Base-by-base conservation (phyloP, 2,329 filamentous ascomycete genomes). In the Aspergillus ustus region DNA sequence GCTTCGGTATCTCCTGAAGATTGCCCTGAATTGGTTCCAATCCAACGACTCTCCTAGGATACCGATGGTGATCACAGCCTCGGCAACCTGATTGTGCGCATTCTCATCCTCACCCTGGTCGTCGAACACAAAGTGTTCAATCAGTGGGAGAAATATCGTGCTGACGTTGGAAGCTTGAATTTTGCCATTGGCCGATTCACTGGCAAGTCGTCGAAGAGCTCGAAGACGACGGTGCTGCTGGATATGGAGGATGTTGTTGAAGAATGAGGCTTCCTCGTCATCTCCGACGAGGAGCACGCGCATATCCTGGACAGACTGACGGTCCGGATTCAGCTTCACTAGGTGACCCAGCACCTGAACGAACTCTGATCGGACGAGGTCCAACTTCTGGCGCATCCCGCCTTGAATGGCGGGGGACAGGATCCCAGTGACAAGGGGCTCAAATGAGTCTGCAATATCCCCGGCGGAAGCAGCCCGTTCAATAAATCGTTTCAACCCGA, bases 121-220 rank as follows among this genome's bases (percentile, higher is more conserved):
- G 61, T 93, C 90, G 72, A 97, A 94, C 25, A 97, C 89, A 72
- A 97, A 98, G 73, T 97, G 93, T 73, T 99, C 95, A 9, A 98
- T 83, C 20, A 99, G 82, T 0, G 95, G 96, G 45, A 99, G 86
- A 72, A 98, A 92, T 71, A 97, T 91, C 19, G 94, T 89, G 61
- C 89, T 89, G 65, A 96, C 84, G 70, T 96, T 96, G 56, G 87
- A 87, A 70, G 91, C 91, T 63, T 85, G 85, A 62, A 99, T 81
- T 52, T 87, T 83, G 13, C 85, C 83, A 59, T 84, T 83, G 9
- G 81, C 76, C 59, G 91, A 91, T 64, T 90, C 89, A 8, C 84
- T 80, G 59, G 91, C 88, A 13, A 99, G 82, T 60, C 92, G 85
- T 62, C 91, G 88, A 43, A 99, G 81, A 2, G 95, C 93, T 68